Evolutionary conservation across 2,329 filamentous ascomycete genomes (phyloP).

Genomic region (Aspergillus texensis): DNA sequence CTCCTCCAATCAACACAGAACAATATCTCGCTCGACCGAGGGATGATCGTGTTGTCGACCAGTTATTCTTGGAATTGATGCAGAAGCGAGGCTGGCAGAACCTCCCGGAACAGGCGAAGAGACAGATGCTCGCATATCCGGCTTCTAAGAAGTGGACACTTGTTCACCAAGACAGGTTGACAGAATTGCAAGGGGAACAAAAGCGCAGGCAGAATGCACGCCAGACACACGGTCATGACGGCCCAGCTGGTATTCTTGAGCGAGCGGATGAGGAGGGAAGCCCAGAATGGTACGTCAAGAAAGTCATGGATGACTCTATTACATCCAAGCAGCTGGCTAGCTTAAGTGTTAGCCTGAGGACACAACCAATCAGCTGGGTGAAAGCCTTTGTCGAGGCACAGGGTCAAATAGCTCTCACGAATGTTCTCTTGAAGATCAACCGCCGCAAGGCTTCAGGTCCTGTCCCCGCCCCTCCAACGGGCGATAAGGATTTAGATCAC

Average conservation of each 20-base stretch:
- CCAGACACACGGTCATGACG: constrained; percentile 67
- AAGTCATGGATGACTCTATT: constrained; percentile 93
- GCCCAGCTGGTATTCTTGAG: constrained; percentile 67
- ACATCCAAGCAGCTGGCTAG: constrained; percentile 89
- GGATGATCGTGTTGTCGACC: constrained; percentile 76
- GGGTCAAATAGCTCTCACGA: constrained; percentile 93
- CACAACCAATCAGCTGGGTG: constrained; percentile 97
- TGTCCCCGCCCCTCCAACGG: constrained; percentile 61
- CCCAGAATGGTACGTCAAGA: constrained; percentile 97
- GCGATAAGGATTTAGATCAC: constrained; percentile 80
- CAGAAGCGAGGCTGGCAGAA: constrained; percentile 98
- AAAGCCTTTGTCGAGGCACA: constrained; percentile 96
- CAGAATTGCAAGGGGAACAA: constrained; percentile 92
- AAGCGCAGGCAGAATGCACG: constrained; percentile 78
- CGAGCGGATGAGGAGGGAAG: constrained; percentile 92
- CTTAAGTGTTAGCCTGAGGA: constrained; percentile 89
- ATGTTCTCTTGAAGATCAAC: constrained; percentile 91
- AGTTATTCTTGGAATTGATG: constrained; percentile 92
- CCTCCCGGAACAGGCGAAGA: constrained; percentile 86
- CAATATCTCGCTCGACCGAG: constrained; percentile 47
- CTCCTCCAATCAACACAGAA: constrained; percentile 32
- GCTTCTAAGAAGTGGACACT: constrained; percentile 96
- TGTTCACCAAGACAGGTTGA: constrained; percentile 90
- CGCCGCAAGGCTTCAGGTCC: constrained; percentile 77
- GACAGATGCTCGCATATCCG: constrained; percentile 96